A percentile compares a stretch with the other conserved stretches of the same genome.
These are phyloP conservation scores for Phytopythium sindhum DNA, from an alignment of 352 stramenopile genomes.

Conservation along the genomic window DNA sequence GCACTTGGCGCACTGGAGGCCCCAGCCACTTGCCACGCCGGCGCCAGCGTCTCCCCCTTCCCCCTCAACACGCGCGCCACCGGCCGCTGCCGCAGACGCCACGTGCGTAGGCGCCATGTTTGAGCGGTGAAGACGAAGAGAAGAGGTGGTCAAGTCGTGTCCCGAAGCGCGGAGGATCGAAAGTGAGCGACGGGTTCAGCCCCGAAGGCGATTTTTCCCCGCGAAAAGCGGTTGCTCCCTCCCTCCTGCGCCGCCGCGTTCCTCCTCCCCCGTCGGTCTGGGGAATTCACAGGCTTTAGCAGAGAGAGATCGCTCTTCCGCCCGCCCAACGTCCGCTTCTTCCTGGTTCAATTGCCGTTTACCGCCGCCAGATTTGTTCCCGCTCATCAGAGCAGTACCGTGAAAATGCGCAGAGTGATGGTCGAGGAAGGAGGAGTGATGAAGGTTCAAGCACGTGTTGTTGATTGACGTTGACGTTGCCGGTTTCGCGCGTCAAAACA, in stretches of 20 bases:
- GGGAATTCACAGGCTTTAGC: too few species aligned
- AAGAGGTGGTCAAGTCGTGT: neutral
- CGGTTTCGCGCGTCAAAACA: neutral
- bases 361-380: neutral
- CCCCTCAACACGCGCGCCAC: neutral
- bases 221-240: too few species aligned
- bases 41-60: neutral
- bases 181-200: too few species aligned
- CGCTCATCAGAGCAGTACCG: neutral
- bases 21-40: slow-evolving; percentile 17
- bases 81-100: neutral
- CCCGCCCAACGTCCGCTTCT: neutral
- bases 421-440: neutral
- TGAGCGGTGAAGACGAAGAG: neutral
- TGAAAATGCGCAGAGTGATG: neutral
- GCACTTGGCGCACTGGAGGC: slow-evolving; percentile 27
- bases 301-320: neutral
- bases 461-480: neutral
- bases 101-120: neutral
- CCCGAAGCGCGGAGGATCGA: neutral
- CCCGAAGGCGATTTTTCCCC: neutral
- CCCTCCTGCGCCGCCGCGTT: neutral
- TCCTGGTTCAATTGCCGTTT: neutral
- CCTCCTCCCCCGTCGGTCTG: neutral
- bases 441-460: neutral